phyloP scores from a whole-genome alignment of 164 flowering plant genomes.

The Platanus orientalis region DNA sequence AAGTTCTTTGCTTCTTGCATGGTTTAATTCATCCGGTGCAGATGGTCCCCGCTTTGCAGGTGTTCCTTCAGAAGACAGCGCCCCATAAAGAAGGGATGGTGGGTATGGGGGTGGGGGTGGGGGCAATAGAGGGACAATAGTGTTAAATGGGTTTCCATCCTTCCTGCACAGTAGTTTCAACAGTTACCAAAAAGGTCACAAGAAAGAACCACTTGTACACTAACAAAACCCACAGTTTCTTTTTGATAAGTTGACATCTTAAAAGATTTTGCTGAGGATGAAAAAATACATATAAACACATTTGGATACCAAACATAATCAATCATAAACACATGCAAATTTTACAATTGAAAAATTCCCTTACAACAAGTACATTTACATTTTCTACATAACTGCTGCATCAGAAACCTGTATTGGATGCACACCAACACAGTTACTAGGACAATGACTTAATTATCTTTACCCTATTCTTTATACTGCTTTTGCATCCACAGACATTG shows the following conservation, averaged over 20 bases:
- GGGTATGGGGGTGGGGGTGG: conserved; percentile 14
- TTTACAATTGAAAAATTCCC: neutral
- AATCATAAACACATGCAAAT: too few species aligned
- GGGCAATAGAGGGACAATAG: conserved; percentile 35
- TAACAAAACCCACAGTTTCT: neutral
- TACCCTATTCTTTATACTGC: neutral
- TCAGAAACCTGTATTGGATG: neutral
- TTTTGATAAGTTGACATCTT: neutral
- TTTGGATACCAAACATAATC: neutral
- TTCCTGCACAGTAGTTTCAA: conserved; percentile 44
- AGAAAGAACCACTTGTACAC: neutral
- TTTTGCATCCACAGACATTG: neutral
- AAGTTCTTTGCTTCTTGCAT: conserved; percentile 13
- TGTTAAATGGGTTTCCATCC: conserved; percentile 78
- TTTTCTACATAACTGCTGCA: neutral
- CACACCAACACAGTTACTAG: neutral
- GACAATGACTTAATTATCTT: neutral
- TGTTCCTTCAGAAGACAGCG: conserved; percentile 34
- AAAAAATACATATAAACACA: neutral
- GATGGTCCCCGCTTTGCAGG: conserved; percentile 32
- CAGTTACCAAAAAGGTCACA: conserved; percentile 6
- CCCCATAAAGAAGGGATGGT: conserved; percentile 20
- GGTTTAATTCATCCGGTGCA: conserved; percentile 13
- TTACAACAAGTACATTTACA: neutral
- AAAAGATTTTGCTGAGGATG: neutral